Evolutionary conservation across 441 rosid genomes (phyloP).

Genomic region (Populus tomentosa): DNA sequence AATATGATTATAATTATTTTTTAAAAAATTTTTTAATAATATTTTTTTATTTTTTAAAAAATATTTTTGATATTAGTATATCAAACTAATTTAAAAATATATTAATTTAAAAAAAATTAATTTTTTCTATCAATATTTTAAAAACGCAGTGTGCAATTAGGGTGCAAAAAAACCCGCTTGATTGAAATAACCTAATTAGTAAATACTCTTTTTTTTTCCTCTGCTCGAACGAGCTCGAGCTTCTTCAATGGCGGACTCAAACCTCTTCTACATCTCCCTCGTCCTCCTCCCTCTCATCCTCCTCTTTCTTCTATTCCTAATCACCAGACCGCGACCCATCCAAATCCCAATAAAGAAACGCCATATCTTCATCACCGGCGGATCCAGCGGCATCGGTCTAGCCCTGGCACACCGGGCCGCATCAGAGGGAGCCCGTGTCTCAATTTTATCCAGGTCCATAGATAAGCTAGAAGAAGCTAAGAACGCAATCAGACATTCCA

Average conservation of each 20-base stretch:
- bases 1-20: too few species aligned
- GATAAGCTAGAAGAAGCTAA: constrained; percentile 67
- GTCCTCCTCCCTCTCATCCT: constrained; percentile 40
- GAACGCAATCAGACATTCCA: constrained; percentile 47
- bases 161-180: neutral
- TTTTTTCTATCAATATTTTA: too few species aligned
- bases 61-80: too few species aligned
- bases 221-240: neutral
- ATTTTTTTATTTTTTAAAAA: too few species aligned
- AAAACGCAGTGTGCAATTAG: too few species aligned
- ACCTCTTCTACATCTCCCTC: constrained; percentile 29
- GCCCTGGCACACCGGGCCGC: constrained; percentile 73
- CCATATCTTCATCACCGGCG: constrained; percentile 91
- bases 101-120: too few species aligned
- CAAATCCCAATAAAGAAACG: constrained; percentile 65
- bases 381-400: constrained; percentile 88
- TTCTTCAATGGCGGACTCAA: constrained; percentile 21
- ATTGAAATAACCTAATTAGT: too few species aligned
- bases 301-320: constrained; percentile 38
- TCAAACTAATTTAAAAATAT: too few species aligned
- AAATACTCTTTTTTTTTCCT: neutral
- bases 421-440: constrained; percentile 61
- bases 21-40: too few species aligned
- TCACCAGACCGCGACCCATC: constrained; percentile 63
- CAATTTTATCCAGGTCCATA: constrained; percentile 65